Percentiles rank a stretch among this genome's conserved stretches.
phyloP scores from a whole-genome alignment of 2,329 filamentous ascomycete species.

The Berkeleyomyces basicola region DNA sequence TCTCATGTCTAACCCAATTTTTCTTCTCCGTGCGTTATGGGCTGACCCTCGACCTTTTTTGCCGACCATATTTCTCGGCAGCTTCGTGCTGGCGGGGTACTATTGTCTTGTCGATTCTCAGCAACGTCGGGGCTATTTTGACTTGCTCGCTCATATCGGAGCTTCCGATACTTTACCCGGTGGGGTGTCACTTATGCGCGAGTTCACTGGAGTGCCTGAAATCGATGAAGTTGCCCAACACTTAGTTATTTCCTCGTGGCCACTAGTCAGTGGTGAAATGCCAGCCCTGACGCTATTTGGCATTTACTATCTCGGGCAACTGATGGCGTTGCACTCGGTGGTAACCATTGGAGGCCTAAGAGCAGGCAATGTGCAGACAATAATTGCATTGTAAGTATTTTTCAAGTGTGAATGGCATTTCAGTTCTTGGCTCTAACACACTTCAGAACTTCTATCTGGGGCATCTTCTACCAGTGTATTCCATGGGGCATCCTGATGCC shows the following conservation, averaged over 20 bases:
- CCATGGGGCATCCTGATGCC: constrained; percentile 17
- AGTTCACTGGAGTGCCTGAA: constrained; percentile 15
- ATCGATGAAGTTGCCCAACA: constrained; percentile 15
- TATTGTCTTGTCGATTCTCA: constrained; percentile 2
- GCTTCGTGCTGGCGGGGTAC: constrained; percentile 3
- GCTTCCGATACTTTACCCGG: neutral
- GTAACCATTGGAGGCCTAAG: constrained; percentile 16
- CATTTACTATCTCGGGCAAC: constrained; percentile 16
- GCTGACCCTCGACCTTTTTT: constrained; percentile 8
- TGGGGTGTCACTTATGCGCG: neutral
- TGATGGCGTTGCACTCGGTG: constrained; percentile 15
- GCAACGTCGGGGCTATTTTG: constrained; percentile 2
- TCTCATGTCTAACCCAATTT: constrained; percentile 4
- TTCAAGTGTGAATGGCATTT: neutral
- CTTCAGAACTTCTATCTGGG: constrained; percentile 16
- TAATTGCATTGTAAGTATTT: constrained; percentile 15
- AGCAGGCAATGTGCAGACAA: constrained; percentile 14
- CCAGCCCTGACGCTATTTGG: constrained; percentile 15
- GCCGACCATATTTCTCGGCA: constrained; percentile 3
- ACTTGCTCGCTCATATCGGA: neutral
- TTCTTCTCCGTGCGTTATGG: constrained; percentile 6
- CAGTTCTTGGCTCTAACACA: neutral
- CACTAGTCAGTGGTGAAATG: constrained; percentile 13
- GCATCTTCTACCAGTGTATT: constrained; percentile 16
- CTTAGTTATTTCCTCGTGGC: constrained; percentile 15